A percentile compares a stretch with the other conserved stretches of the same genome.
Conservation (phyloP, 176 grass and related monocot species). For the Musa troglodytarum region DNA sequence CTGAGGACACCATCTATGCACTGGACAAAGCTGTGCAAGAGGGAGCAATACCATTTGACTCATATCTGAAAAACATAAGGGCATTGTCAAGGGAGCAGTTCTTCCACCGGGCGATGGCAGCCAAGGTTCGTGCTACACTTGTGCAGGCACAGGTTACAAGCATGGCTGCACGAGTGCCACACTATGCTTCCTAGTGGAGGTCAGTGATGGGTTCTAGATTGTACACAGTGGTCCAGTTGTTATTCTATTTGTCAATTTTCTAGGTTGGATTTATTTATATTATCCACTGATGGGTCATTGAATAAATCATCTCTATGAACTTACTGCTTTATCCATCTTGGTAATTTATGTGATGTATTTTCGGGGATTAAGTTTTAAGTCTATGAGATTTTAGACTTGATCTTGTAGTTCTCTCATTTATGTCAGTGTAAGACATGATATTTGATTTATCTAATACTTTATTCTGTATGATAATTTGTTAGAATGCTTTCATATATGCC, state of each 20-base stretch:
- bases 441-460: not conserved
- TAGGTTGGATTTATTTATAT: not conserved
- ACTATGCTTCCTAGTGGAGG: slow-evolving; percentile 15
- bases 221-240: not conserved
- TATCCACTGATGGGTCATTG: not conserved
- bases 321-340: not conserved
- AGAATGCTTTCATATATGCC: not conserved
- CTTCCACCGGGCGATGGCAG: slow-evolving; percentile 12
- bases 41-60: slow-evolving; percentile 3
- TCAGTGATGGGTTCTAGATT: not conserved
- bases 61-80: slow-evolving; percentile 11
- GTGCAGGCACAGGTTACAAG: slow-evolving; percentile 13
- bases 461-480: not conserved
- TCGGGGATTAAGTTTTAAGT: not conserved
- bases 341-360: not conserved
- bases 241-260: not conserved
- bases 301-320: not conserved
- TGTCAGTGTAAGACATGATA: not conserved
- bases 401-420: not conserved
- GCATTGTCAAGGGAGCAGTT: slow-evolving; percentile 24
- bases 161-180: slow-evolving; percentile 4
- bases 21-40: slow-evolving; percentile 17
- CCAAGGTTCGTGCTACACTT: slow-evolving; percentile 1
- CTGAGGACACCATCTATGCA: slow-evolving; percentile 15
- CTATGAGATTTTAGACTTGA: not conserved